phyloP scores from a whole-genome alignment of 495 filamentous ascomycete species.

The Neurospora sp. region DNA sequence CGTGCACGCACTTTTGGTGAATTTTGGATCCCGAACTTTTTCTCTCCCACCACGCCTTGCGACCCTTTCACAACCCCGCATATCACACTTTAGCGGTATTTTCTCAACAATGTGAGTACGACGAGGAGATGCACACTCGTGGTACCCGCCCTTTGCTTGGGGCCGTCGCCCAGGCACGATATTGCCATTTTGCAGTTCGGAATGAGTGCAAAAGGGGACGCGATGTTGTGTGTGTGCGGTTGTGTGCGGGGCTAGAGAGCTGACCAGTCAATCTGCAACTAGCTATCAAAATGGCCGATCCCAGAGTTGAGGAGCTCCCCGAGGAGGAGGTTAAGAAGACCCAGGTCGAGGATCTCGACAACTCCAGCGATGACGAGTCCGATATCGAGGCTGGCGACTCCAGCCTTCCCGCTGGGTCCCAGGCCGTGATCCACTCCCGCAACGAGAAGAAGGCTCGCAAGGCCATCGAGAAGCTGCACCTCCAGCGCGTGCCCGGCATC shows the following conservation, averaged over 20 bases:
- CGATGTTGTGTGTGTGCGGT: not conserved
- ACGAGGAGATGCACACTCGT: not conserved
- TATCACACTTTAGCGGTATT: constrained; percentile 16
- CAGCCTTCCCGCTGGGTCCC: constrained; percentile 73
- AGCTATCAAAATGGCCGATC: constrained; percentile 70
- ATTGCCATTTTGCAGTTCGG: not conserved
- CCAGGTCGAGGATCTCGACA: constrained; percentile 68
- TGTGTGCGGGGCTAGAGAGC: constrained; percentile 16
- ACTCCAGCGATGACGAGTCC: constrained; percentile 62
- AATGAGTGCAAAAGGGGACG: not conserved
- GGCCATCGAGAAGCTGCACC: constrained; percentile 92
- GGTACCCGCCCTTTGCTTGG: not conserved
- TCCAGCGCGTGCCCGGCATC: constrained; percentile 94
- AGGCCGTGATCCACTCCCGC: constrained; percentile 86
- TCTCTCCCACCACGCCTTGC: constrained; percentile 19
- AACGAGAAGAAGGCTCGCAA: constrained; percentile 99
- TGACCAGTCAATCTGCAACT: constrained; percentile 12
- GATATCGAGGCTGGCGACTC: constrained; percentile 58
- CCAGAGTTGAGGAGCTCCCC: constrained; percentile 92
- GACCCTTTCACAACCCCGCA: constrained; percentile 19
- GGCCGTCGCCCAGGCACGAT: not conserved
- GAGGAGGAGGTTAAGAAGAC: constrained; percentile 78
- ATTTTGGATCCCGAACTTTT: constrained; percentile 24
- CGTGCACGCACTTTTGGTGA: constrained; percentile 5
- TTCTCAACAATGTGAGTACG: constrained; percentile 22